phyloP scores from a whole-genome alignment of 257 asterid genomes.

The Echites panduratus region DNA sequence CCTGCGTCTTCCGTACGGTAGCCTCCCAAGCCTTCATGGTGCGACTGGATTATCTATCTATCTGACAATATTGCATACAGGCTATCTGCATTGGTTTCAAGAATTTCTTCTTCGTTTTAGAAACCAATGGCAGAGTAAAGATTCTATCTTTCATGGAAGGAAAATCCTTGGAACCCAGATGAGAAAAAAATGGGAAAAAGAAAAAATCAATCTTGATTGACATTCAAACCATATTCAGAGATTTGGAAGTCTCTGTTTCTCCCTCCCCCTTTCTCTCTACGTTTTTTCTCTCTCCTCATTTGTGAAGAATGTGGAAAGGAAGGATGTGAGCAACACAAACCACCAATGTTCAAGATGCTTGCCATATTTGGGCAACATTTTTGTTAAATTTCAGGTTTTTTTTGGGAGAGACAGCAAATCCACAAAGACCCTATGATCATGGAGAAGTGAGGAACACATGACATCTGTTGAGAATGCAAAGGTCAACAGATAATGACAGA shows the following conservation, averaged over 20 bases:
- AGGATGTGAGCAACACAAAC: constrained; percentile 19
- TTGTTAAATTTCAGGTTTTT: constrained; percentile 9
- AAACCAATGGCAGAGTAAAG: constrained; percentile 12
- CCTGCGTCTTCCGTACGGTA: constrained; percentile 75
- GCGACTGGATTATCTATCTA: not conserved
- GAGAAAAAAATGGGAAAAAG: constrained; percentile 4
- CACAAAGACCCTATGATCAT: constrained; percentile 30
- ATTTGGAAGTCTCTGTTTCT: not conserved
- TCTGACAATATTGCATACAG: not conserved
- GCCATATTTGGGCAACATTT: constrained; percentile 6
- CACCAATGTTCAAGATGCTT: constrained; percentile 18
- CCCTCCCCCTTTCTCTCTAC: constrained; percentile 1
- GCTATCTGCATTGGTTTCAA: constrained; percentile 11
- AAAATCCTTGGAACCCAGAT: constrained; percentile 11
- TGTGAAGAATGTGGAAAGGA: constrained; percentile 14
- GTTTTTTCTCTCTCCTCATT: constrained; percentile 13
- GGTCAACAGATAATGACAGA: constrained; percentile 6
- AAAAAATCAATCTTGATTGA: not conserved
- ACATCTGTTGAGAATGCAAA: constrained; percentile 13
- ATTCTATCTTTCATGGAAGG: constrained; percentile 6
- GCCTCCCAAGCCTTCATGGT: constrained; percentile 99
- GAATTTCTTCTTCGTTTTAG: not conserved
- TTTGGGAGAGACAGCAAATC: constrained; percentile 12
- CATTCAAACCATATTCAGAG: constrained; percentile 27
- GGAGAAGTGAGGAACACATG: constrained; percentile 16